Evolutionary conservation across 83 land plant species (phyloP).

Genomic region (Picea abies): DNA sequence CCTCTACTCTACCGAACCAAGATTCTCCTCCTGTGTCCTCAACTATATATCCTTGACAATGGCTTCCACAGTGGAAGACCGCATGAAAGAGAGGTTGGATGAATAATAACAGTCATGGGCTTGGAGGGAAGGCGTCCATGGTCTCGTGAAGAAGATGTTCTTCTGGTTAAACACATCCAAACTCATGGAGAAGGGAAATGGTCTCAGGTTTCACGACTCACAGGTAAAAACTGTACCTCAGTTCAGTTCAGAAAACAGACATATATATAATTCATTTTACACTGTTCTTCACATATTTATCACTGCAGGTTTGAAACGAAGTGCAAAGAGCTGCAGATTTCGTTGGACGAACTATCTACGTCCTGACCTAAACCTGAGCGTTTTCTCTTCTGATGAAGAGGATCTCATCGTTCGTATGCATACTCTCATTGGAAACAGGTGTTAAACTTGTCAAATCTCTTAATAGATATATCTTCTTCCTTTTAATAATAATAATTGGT

Average conservation of each 20-base stretch:
- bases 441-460: too few species aligned
- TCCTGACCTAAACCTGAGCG: not conserved
- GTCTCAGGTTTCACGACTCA: not conserved
- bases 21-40: too few species aligned
- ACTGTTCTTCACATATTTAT: not conserved
- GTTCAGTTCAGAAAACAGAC: not conserved
- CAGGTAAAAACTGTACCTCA: not conserved
- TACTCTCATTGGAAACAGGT: slow-evolving; percentile 4
- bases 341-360: slow-evolving; percentile 1
- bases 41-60: too few species aligned
- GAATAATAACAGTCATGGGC: too few species aligned
- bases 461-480: too few species aligned
- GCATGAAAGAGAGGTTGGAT: too few species aligned
- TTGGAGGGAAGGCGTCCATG: not conserved
- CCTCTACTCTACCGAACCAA: too few species aligned
- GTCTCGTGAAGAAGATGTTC: not conserved
- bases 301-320: not conserved
- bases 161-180: not conserved
- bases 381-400: slow-evolving; percentile 4
- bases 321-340: slow-evolving; percentile 10
- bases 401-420: slow-evolving; percentile 4
- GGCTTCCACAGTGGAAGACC: too few species aligned
- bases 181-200: not conserved
- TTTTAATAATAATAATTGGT: too few species aligned
- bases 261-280: not conserved